Evolutionary conservation across 2,329 filamentous ascomycete genomes (phyloP).

Genomic region (Metarhizium humberi): DNA sequence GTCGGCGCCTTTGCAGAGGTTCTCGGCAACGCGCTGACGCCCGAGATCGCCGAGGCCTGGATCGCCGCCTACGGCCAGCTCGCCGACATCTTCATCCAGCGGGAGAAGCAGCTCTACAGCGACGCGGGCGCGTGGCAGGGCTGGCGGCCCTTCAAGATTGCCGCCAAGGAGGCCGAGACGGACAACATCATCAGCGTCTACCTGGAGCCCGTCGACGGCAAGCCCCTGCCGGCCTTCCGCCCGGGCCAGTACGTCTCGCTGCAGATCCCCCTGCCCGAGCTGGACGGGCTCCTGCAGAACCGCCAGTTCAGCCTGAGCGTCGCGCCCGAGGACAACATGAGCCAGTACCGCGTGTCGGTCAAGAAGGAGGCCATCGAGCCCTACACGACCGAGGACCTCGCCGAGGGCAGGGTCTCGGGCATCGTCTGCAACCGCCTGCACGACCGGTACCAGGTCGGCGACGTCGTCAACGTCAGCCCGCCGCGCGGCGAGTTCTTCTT

Average conservation of each 20-base stretch:
- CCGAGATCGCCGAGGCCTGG: constrained; percentile 62
- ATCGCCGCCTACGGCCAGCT: constrained; percentile 61
- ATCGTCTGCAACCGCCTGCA: constrained; percentile 46
- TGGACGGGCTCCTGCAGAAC: constrained; percentile 53
- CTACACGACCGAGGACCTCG: constrained; percentile 19
- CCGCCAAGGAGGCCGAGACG: constrained; percentile 52
- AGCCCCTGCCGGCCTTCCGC: constrained; percentile 47
- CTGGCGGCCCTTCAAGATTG: constrained; percentile 47
- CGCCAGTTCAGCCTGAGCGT: constrained; percentile 70
- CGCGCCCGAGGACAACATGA: constrained; percentile 33
- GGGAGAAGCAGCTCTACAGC: constrained; percentile 54
- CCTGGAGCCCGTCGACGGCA: constrained; percentile 50
- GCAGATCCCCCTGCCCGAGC: constrained; percentile 48
- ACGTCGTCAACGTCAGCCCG: constrained; percentile 44
- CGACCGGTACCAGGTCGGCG: constrained; percentile 36
- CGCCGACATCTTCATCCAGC: constrained; percentile 59
- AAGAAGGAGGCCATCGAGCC: constrained; percentile 46
- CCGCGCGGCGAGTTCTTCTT: constrained; percentile 55
- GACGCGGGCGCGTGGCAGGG: constrained; percentile 31
- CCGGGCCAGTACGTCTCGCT: constrained; percentile 70
- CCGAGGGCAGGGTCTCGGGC: constrained; percentile 29
- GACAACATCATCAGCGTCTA: constrained; percentile 58
- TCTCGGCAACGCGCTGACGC: constrained; percentile 57
- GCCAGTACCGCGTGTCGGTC: constrained; percentile 64
- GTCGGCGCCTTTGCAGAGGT: constrained; percentile 59